Percentiles rank a stretch among this genome's conserved stretches.
Evolutionary conservation across 257 asterid genomes (phyloP).

Genomic region (Leptodermis oblonga): DNA sequence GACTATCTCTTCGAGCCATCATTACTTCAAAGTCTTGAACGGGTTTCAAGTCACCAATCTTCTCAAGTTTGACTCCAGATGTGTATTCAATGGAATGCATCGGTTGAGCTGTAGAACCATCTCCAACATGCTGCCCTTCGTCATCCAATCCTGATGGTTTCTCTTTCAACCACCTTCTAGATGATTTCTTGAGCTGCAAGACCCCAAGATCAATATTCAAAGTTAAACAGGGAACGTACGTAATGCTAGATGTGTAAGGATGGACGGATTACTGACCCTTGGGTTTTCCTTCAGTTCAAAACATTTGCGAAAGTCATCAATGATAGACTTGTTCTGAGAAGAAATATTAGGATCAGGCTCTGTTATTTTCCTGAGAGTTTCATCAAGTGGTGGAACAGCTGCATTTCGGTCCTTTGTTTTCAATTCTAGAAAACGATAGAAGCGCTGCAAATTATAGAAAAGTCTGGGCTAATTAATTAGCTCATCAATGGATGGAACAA

Average conservation of each 20-base stretch:
- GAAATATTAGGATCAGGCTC: slow-evolving; percentile 73
- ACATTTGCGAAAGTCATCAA: slow-evolving; percentile 53
- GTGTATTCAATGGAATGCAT: slow-evolving; percentile 49
- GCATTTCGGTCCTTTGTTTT: slow-evolving; percentile 77
- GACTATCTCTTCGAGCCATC: slow-evolving; percentile 80
- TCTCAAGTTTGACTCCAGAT: slow-evolving; percentile 50
- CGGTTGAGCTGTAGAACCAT: slow-evolving; percentile 40
- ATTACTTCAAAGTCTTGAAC: slow-evolving; percentile 83
- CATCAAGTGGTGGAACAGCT: slow-evolving; percentile 81
- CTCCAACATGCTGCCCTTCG: slow-evolving; percentile 36
- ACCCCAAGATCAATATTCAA: slow-evolving; percentile 13
- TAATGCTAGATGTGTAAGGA: not conserved
- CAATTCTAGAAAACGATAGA: slow-evolving; percentile 67
- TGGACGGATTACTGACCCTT: slow-evolving; percentile 42
- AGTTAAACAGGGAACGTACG: not conserved
- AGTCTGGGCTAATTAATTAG: not conserved
- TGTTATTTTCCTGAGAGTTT: slow-evolving; percentile 67
- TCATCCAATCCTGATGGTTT: slow-evolving; percentile 71
- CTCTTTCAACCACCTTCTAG: slow-evolving; percentile 56
- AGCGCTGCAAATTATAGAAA: slow-evolving; percentile 48
- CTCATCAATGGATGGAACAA: not conserved
- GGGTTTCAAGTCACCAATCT: slow-evolving; percentile 63
- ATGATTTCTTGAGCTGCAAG: slow-evolving; percentile 78
- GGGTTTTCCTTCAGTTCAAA: slow-evolving; percentile 92
- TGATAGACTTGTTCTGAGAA: slow-evolving; percentile 44